Evolutionary conservation across 192 early-diverging fungal genomes (phyloP), one percentile per base, ranked within the genome.

Genomic region (Coemansia sp.): DNA sequence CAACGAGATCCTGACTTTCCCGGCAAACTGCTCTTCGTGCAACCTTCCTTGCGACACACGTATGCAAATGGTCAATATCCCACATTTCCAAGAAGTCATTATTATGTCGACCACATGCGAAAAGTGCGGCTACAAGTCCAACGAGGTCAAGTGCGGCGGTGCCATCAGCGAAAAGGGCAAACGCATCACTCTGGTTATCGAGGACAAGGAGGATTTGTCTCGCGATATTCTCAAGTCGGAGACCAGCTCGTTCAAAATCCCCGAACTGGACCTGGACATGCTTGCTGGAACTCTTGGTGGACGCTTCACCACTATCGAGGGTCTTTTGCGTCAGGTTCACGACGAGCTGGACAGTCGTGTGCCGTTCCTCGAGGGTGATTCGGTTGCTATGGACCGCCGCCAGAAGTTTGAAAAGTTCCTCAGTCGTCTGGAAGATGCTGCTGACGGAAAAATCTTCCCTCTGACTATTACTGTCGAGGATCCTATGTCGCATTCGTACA

Each of bases 111-210:
- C 94, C 3, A 84, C 84, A 50, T 97, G 96, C 80, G 93, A 96
- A 48, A 64, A 76, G 25, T 97, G 96, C 73, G 96, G 94, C 11
- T 97, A 92, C 85, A 96, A 95, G 86, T 90, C 87, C 55, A 97
- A 96, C 75, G 96, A 97, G 78, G 94, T 97, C 68, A 97, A 97
- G 83, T 89, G 94, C 61, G 93, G 95, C 56, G 94, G 96, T 14
- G 85, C 93, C 18, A 90, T 97, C 62, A 85, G 92, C 61, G 73
- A 72, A 4, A 73, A 85, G 67, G 96, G 94, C 56, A 90, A 86
- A 68, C 85, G 88, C 28, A 95, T 96, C 56, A 93, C 87, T 6
- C 87, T 97, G 34, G 88, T 83, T 50, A 83, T 97, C 56, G 87
- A 88, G 63, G 94, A 95, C 60, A 56, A 72, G 33, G 96, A 97